phyloP scores from a whole-genome alignment of 352 stramenopile species.

The Phytopythium delawarense region DNA sequence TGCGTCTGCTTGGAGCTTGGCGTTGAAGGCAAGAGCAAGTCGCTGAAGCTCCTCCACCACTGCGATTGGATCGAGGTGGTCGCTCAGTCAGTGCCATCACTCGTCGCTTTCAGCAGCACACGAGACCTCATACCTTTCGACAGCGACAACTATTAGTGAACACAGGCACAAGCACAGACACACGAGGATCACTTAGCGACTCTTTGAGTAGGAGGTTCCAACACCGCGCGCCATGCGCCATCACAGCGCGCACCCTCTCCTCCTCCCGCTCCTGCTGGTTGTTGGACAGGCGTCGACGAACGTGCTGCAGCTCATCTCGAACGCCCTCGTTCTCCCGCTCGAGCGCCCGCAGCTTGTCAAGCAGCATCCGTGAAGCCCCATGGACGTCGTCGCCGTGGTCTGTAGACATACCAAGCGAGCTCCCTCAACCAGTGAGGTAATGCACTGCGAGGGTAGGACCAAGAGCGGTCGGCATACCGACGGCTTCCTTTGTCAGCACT shows the following conservation, averaged over 20 bases:
- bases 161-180: background rate
- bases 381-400: background rate
- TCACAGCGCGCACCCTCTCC: slow-evolving; percentile 26
- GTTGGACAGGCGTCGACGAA: slow-evolving; percentile 47
- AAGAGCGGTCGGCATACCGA: background rate
- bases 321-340: slow-evolving; percentile 61
- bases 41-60: slow-evolving; percentile 55
- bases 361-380: slow-evolving; percentile 5
- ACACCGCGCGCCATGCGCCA: background rate
- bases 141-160: background rate
- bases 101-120: background rate
- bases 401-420: background rate
- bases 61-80: slow-evolving; percentile 1
- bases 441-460: background rate
- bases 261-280: slow-evolving; percentile 58
- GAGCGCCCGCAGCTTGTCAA: slow-evolving; percentile 40
- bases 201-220: too few species aligned
- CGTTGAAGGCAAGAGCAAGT: slow-evolving; percentile 43
- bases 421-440: background rate
- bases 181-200: background rate
- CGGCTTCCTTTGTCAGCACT: background rate
- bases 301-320: slow-evolving; percentile 46
- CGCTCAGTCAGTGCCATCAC: background rate
- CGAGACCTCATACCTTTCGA: background rate
- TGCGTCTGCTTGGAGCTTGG: slow-evolving; percentile 52